phyloP scores from a whole-genome alignment of 2,329 filamentous ascomycete genomes.

The Aspergillus vadensis region DNA sequence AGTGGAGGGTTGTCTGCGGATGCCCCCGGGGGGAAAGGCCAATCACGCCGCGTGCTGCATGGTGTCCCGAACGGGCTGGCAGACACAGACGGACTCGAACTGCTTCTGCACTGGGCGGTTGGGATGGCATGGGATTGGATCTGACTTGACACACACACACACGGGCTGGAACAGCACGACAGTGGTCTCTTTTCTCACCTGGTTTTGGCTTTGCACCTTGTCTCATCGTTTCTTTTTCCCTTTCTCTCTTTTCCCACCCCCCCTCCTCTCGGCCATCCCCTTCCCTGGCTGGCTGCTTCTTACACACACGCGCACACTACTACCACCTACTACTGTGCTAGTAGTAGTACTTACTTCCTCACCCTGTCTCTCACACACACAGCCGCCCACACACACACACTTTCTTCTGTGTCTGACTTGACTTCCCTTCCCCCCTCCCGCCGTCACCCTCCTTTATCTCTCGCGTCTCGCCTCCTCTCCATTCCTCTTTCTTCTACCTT shows the following conservation, averaged over 20 bases:
- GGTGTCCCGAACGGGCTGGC: not conserved
- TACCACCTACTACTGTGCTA: not conserved
- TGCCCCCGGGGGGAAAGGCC: not conserved
- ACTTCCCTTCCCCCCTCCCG: not conserved
- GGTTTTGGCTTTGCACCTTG: conserved; percentile 7
- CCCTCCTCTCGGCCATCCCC: not conserved
- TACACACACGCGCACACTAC: not conserved
- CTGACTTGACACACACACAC: conserved; percentile 1
- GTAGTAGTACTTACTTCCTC: conserved; percentile 1
- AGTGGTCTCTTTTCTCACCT: not conserved
- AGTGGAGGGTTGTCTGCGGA: not conserved
- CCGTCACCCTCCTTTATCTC: conserved; percentile 8
- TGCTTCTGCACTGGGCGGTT: not conserved
- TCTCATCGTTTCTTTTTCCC: not conserved
- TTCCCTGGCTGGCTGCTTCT: conserved; percentile 6
- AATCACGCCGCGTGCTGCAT: conserved; percentile 6
- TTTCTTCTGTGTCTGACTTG: not conserved
- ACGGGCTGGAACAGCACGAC: conserved; percentile 4
- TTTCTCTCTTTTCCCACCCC: conserved; percentile 12
- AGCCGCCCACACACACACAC: not conserved
- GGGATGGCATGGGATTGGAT: not conserved
- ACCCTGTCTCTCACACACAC: not conserved
- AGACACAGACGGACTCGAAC: not conserved
- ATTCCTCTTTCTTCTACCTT: conserved; percentile 10
- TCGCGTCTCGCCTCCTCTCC: conserved; percentile 8